These are phyloP conservation scores for Macrocystidia cucumis DNA, from an alignment of 1,284 basidiomycete genomes.

Conservation along the genomic window DNA sequence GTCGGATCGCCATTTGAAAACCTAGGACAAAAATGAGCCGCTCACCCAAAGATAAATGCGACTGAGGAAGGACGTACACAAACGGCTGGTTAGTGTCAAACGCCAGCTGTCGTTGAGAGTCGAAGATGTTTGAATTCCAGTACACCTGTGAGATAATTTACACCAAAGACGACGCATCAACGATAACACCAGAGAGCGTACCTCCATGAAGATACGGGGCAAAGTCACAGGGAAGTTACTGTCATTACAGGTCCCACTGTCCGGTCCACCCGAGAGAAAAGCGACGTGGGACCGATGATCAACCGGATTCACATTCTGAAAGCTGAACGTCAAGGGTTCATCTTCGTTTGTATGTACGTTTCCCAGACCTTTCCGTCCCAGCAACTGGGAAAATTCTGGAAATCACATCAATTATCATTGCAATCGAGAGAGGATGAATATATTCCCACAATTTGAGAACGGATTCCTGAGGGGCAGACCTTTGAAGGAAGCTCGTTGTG, in stretches of 20 bases:
- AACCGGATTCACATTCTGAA: slow-evolving; percentile 31
- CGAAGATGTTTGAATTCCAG: slow-evolving; percentile 28
- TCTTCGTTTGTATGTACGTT: too few species aligned
- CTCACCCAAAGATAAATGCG: slow-evolving; percentile 1
- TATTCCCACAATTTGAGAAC: slow-evolving; percentile 31
- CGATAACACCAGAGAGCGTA: too few species aligned
- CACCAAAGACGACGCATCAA: background rate
- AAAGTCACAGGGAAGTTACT: slow-evolving; percentile 31
- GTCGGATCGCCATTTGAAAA: slow-evolving; percentile 36
- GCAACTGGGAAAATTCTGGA: slow-evolving; percentile 38
- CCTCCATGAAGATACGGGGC: slow-evolving; percentile 39
- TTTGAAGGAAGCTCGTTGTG: slow-evolving; percentile 25
- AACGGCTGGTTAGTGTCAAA: slow-evolving; percentile 35
- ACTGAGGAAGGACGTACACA: slow-evolving; percentile 25
- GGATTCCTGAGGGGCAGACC: slow-evolving; percentile 31
- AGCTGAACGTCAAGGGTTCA: background rate
- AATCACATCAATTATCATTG: slow-evolving; percentile 23
- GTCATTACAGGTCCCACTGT: slow-evolving; percentile 34
- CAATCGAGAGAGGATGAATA: slow-evolving; percentile 14
- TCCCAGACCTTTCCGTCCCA: slow-evolving; percentile 42
- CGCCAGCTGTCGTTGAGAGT: slow-evolving; percentile 24
- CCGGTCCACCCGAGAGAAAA: slow-evolving; percentile 31
- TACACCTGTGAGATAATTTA: slow-evolving; percentile 23
- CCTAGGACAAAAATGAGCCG: slow-evolving; percentile 13
- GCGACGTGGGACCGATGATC: slow-evolving; percentile 50